phyloP scores from a whole-genome alignment of 2,329 filamentous ascomycete species.

The Chaetomiaceae sp. region DNA sequence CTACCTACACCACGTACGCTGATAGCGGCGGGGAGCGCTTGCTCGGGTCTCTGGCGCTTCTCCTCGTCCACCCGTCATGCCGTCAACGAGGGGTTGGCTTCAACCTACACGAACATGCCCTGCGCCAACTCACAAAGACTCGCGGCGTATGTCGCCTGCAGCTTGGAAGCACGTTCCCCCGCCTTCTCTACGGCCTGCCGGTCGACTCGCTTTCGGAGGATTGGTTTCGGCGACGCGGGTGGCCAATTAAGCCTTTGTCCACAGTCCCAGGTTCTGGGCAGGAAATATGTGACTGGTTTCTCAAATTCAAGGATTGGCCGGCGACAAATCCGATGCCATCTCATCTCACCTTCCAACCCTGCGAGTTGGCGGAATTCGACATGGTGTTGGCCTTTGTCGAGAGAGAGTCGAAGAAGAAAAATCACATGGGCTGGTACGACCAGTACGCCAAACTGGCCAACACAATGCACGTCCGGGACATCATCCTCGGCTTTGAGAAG shows the following conservation, averaged over 20 bases:
- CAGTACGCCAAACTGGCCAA: constrained; percentile 50
- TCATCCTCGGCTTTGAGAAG: constrained; percentile 49
- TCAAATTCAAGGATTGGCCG: constrained; percentile 48
- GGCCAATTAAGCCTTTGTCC: constrained; percentile 46
- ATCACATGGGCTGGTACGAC: constrained; percentile 54
- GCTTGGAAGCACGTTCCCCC: constrained; percentile 55
- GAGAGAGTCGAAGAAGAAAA: constrained; percentile 41
- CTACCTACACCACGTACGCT: constrained; percentile 55
- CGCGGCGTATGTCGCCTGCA: constrained; percentile 50
- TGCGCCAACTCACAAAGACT: constrained; percentile 44
- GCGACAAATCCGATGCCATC: constrained; percentile 36
- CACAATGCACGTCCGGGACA: constrained; percentile 45
- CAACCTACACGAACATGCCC: constrained; percentile 48
- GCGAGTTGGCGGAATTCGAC: constrained; percentile 42
- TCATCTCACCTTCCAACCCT: constrained; percentile 41
- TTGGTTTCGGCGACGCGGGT: constrained; percentile 53
- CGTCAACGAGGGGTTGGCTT: constrained; percentile 48
- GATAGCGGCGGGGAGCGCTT: constrained; percentile 48
- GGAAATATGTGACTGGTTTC: constrained; percentile 49
- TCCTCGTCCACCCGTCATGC: constrained; percentile 48
- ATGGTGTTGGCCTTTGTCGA: constrained; percentile 47
- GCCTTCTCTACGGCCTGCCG: constrained; percentile 52
- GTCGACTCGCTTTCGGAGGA: constrained; percentile 37
- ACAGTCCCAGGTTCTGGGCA: constrained; percentile 43
- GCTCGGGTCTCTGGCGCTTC: constrained; percentile 50